Base-by-base conservation (phyloP, 148 eudicot genomes). In the Chenopodium berlandieri region DNA sequence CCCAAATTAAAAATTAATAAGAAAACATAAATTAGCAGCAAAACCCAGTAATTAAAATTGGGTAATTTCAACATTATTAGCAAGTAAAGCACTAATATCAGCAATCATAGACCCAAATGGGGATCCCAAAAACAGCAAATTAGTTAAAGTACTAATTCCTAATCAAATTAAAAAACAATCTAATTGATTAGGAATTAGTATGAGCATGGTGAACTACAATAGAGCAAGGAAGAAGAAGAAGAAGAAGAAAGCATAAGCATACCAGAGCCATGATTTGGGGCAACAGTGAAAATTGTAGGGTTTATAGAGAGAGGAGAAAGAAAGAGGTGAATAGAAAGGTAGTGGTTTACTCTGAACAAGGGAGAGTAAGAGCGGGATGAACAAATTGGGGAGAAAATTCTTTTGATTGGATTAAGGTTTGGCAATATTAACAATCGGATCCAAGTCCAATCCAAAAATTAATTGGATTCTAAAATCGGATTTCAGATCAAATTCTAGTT, bases 251-350 rank as follows among this genome's bases (percentile, higher is more conserved):
- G 48, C 20, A 70, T 2, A 37, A 66, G 3, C 71, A 16, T 71
- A 71, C 74, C 74, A 71, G 16, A 34, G 74, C 74, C 74, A 71
- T 71, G 48, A 16, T 71, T 27, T 14, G 10, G 50, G 22, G 47
- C 50, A 7, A 27, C n/a, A 14, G 62, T 4, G 4, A 40, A 37
- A 34, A 19, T 12, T 32, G n/a, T 32, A 69, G 72, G 72, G 72
- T 69, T 69, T 32, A 31, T 10, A 69, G 32, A 31, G 32, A 31
- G 32, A 31, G 32, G 34, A 30, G 72, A 69, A 23, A 34, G 47
- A 40, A 17, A 14, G 13, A 37, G 48, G 48, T 34, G 48, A 71
- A 16, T 71, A 71, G 48, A 23, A 37, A 37, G 20, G 50, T 71
- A 1, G 5, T 27, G 4, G 6, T 66, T 37, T 66, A 1, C 34